Evolutionary conservation across 2,329 filamentous ascomycete species (phyloP), one percentile per base, ranked within the genome.

Genomic region (Ascosphaera pollenicola): DNA sequence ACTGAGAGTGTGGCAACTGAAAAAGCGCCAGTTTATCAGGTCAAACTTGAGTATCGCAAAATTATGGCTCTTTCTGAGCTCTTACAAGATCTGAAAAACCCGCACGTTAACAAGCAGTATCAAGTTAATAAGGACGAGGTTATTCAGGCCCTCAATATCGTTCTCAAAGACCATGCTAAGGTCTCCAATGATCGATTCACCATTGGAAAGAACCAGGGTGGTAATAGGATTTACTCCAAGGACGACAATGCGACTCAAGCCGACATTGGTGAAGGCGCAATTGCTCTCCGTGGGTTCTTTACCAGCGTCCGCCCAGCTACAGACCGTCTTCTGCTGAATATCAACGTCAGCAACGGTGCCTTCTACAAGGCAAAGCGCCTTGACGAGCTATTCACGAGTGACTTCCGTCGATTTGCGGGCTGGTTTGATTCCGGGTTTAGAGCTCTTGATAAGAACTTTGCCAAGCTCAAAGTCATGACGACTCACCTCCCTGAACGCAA

Each of bases 271-370:
- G 56, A 50, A 8, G 70, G 70, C 1, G 55, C 78, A 0, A 58
- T 68, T 37, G 70, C 70, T 7, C 51, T 73, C 3, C 62, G 72
- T 34, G 74, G 74, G 0, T 78, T 69, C 52, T 76, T 69, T 48
- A 59, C 70, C 8, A 75, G 70, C 47, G 66, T 73, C 21, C 68
- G 74, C 3, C 64, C 69, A 2, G 65, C 69, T 2, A 68, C 69
- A 11, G 64, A 62, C 31, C 62, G 71, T 3, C 55, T 77, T 3
- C 49, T 78, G 1, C 51, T 77, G 10, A 78, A 78, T 41, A 57
- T 77, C 2, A 74, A 78, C 42, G 70, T 76, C 18, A 69, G 69
- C 7, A 66, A 67, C 35, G 61, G 63, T 2, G 69, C 70, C 0
- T 75, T 72, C 47, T 73, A 71, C 51, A 60, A 68, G 44, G 47